A percentile compares a stretch with the other conserved stretches of the same genome.
Evolutionary conservation across 441 rosid genomes (phyloP).

Genomic region (Populus trichocarpa): DNA sequence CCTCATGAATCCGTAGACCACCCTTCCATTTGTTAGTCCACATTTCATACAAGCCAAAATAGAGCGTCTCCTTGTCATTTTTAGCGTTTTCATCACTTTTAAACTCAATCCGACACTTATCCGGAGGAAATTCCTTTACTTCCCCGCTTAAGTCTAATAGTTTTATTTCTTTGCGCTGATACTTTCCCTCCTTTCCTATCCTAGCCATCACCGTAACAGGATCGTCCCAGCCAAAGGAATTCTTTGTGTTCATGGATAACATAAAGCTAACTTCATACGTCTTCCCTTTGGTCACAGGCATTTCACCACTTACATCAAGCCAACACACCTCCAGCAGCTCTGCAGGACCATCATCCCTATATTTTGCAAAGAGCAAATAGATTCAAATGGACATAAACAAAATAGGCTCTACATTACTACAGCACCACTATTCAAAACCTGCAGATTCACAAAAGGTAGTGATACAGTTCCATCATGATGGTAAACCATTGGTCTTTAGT

Average conservation of each 20-base stretch:
- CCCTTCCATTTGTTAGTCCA: not conserved
- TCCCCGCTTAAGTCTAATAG: rapidly evolving
- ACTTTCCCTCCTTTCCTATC: not conserved
- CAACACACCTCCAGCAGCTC: not conserved
- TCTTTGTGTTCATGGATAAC: not conserved
- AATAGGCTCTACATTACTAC: not conserved
- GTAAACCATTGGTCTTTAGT: no score
- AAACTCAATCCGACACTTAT: not conserved
- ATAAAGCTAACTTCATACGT: not conserved
- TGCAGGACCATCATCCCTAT: not conserved
- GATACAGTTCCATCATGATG: not conserved
- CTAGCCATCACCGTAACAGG: not conserved
- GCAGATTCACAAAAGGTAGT: not conserved
- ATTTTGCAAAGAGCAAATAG: not conserved
- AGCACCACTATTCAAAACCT: not conserved
- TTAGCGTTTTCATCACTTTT: no score
- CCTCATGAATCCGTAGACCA: not conserved
- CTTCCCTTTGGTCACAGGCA: not conserved
- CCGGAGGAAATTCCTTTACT: not conserved
- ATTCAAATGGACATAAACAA: not conserved
- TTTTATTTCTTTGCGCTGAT: not conserved
- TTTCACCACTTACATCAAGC: not conserved
- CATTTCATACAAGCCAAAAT: not conserved
- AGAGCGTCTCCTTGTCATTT: not conserved
- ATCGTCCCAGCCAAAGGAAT: not conserved